Conservation (phyloP, 441 rosid genomes). For the Oxalis stricta region DNA sequence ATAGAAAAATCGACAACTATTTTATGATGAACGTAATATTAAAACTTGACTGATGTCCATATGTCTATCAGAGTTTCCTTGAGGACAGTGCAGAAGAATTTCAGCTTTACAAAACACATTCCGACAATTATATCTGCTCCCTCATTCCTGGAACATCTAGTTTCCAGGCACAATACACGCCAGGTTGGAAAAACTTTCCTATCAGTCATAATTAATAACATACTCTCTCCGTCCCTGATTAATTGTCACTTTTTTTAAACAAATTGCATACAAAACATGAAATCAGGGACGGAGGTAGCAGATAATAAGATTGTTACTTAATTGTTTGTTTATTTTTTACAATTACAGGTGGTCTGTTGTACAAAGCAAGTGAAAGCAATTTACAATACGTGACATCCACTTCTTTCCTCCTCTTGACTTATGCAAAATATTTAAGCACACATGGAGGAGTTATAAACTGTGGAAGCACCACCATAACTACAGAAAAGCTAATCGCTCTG, state of each 20-base stretch:
- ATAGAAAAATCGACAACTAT: too few species aligned
- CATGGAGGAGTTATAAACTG: constrained; percentile 26
- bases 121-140: constrained; percentile 67
- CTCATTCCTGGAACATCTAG: constrained; percentile 43
- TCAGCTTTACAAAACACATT: constrained; percentile 36
- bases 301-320: too few species aligned
- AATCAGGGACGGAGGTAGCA: too few species aligned
- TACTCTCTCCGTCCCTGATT: too few species aligned
- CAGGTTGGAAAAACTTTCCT: constrained; percentile 16
- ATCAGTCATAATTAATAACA: too few species aligned
- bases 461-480: constrained; percentile 26
- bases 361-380: constrained; percentile 57
- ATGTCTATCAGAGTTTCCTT: constrained; percentile 41
- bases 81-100: constrained; percentile 30
- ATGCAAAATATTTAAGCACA: constrained; percentile 52
- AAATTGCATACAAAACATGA: too few species aligned
- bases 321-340: too few species aligned
- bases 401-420: constrained; percentile 58
- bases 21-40: too few species aligned
- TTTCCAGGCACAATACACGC: constrained; percentile 62
- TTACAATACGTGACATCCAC: constrained; percentile 65
- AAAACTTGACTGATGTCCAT: neutral
- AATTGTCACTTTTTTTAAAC: too few species aligned
- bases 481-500: constrained; percentile 23
- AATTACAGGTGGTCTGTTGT: constrained; percentile 54